Percentiles rank a stretch among this genome's conserved stretches.
Evolutionary conservation across 805 yeast species (phyloP).

Genomic region (Pichia eremophila): DNA sequence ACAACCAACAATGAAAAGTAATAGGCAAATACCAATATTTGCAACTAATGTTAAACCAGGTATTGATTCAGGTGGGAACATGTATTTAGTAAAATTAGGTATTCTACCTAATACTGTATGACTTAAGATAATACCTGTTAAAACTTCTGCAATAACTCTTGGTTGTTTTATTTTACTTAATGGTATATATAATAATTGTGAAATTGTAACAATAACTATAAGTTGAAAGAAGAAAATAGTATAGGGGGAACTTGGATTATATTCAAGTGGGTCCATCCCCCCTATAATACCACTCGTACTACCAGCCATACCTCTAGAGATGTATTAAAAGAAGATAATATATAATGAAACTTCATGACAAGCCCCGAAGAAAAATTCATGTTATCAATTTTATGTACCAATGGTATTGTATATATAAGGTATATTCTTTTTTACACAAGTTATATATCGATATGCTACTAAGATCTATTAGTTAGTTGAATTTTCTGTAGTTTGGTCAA

Average conservation of each 20-base stretch:
- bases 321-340: no score
- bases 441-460: no score
- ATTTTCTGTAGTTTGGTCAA: constrained; percentile 62
- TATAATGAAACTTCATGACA: no score
- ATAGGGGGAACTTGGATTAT: constrained; percentile 48
- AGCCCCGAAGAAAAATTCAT: no score
- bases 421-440: no score
- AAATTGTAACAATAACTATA: constrained; percentile 46
- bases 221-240: constrained; percentile 66
- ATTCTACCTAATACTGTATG: constrained; percentile 68
- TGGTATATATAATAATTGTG: constrained; percentile 54
- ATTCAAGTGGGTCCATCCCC: constrained; percentile 62
- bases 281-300: constrained; percentile 48
- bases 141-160: constrained; percentile 71
- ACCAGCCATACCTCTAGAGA: constrained; percentile 2
- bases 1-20: constrained; percentile 68
- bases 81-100: constrained; percentile 53
- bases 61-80: constrained; percentile 56
- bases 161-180: constrained; percentile 61
- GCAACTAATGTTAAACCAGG: constrained; percentile 61
- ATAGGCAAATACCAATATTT: constrained; percentile 64
- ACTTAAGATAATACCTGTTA: constrained; percentile 67
- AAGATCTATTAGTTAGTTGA: constrained; percentile 21
- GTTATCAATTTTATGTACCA: no score
- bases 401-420: no score